Percentiles rank a stretch among this genome's conserved stretches.
Evolutionary conservation across 148 eudicot species (phyloP).

Genomic region (Rhododendron williamsianum): DNA sequence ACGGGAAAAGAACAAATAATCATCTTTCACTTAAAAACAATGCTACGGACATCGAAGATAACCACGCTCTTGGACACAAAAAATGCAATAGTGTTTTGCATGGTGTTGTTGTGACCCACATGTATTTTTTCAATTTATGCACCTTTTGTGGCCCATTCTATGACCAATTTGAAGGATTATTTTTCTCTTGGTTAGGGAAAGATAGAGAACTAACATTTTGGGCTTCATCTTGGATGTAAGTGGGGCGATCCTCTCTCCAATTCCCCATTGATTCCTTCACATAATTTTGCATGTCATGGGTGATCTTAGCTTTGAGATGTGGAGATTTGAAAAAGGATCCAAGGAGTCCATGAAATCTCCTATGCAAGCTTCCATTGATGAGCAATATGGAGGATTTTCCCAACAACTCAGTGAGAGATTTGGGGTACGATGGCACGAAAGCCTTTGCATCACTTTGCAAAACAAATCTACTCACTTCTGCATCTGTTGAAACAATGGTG

Average conservation of each 20-base stretch:
- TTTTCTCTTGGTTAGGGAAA: neutral
- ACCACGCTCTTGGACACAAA: neutral
- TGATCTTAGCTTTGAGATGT: constrained; percentile 63
- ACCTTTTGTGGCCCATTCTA: neutral
- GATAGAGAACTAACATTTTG: constrained; percentile 35
- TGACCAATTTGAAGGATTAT: neutral
- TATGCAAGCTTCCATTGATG: constrained; percentile 76
- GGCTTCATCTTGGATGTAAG: constrained; percentile 75
- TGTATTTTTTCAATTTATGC: neutral
- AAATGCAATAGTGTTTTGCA: neutral
- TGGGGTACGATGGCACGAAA: constrained; percentile 90
- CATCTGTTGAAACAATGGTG: constrained; percentile 79
- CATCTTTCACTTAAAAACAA: neutral
- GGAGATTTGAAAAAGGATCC: constrained; percentile 76
- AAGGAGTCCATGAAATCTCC: constrained; percentile 75
- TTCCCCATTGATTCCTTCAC: constrained; percentile 47
- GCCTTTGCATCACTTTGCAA: constrained; percentile 69
- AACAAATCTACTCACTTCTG: constrained; percentile 70
- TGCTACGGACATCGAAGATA: neutral
- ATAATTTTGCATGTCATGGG: constrained; percentile 51
- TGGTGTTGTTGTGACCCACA: neutral
- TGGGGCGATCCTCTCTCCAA: constrained; percentile 46
- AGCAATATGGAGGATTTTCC: constrained; percentile 70
- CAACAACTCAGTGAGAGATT: constrained; percentile 77
- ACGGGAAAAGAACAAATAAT: neutral